Conservation (phyloP, 2,329 filamentous ascomycete genomes). For the Fusarium tjaetaba region DNA sequence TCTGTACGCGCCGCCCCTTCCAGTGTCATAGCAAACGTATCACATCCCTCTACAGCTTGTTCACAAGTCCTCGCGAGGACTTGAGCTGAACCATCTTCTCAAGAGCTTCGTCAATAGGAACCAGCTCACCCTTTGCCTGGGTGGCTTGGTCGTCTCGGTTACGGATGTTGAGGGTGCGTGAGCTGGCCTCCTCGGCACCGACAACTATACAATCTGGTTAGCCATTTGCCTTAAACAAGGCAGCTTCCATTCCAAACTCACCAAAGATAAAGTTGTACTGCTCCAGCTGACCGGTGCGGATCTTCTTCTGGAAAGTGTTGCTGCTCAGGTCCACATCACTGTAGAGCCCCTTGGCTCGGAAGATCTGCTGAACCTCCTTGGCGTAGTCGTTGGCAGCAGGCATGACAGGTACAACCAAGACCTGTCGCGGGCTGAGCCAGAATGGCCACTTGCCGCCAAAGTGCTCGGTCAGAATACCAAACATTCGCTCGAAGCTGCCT, state of each 20-base stretch:
- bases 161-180: constrained; percentile 69
- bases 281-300: constrained; percentile 80
- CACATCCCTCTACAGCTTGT: constrained; percentile 46
- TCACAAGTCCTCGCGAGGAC: constrained; percentile 55
- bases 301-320: constrained; percentile 91
- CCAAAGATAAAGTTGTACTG: constrained; percentile 88
- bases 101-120: constrained; percentile 66
- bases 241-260: constrained; percentile 45
- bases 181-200: constrained; percentile 69
- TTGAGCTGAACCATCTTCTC: constrained; percentile 64
- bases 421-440: constrained; percentile 86
- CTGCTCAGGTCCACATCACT: constrained; percentile 68
- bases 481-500: constrained; percentile 73
- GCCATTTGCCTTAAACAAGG: neutral
- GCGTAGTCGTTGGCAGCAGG: constrained; percentile 84
- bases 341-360: constrained; percentile 75
- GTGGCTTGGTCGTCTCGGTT: constrained; percentile 71
- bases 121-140: constrained; percentile 68
- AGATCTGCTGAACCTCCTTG: constrained; percentile 74
- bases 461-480: constrained; percentile 84
- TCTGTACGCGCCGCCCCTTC: constrained; percentile 6
- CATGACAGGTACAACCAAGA: constrained; percentile 69
- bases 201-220: constrained; percentile 57
- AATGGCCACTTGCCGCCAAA: constrained; percentile 90
- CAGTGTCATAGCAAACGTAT: constrained; percentile 11